Percentiles rank a stretch among this genome's conserved stretches.
phyloP scores from a whole-genome alignment of 768 basidiomycete species.

The Rhizopogon roseolus region DNA sequence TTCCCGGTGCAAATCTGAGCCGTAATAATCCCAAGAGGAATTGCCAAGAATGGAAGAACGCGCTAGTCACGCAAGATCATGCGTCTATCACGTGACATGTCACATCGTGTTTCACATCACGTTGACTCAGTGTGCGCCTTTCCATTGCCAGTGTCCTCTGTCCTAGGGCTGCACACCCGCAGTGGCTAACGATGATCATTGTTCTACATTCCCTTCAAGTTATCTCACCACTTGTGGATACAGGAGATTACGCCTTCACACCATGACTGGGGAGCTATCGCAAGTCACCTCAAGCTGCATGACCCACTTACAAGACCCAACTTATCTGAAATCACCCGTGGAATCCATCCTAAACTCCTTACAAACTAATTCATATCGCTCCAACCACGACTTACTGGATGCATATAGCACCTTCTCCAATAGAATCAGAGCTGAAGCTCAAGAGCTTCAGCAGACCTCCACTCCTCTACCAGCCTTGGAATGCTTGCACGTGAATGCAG shows the following conservation, averaged over 20 bases:
- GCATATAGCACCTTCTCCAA: conserved; percentile 51
- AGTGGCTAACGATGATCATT: not conserved
- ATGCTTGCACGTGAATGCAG: conserved; percentile 29
- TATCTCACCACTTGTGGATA: not conserved
- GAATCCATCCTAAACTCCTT: conserved; percentile 44
- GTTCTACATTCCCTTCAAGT: not conserved
- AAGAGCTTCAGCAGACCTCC: conserved; percentile 2
- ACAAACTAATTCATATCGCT: conserved; percentile 32
- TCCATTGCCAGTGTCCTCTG: no score
- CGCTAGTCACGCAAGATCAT: not conserved
- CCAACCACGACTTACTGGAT: conserved; percentile 53
- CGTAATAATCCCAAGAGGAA: no score
- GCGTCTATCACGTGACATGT: not conserved
- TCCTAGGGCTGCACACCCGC: not conserved
- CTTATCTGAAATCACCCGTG: conserved; percentile 37
- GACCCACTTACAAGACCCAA: conserved; percentile 11
- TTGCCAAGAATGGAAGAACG: not conserved
- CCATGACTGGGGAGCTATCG: not conserved
- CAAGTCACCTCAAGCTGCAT: not conserved
- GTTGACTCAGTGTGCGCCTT: no score
- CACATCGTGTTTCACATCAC: not conserved
- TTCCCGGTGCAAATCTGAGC: no score
- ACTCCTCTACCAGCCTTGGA: conserved; percentile 15
- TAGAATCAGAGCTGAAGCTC: conserved; percentile 30
- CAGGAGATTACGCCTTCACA: not conserved